Evolutionary conservation across 345 rosid species (phyloP).

Genomic region (Anastatica hierochuntica): DNA sequence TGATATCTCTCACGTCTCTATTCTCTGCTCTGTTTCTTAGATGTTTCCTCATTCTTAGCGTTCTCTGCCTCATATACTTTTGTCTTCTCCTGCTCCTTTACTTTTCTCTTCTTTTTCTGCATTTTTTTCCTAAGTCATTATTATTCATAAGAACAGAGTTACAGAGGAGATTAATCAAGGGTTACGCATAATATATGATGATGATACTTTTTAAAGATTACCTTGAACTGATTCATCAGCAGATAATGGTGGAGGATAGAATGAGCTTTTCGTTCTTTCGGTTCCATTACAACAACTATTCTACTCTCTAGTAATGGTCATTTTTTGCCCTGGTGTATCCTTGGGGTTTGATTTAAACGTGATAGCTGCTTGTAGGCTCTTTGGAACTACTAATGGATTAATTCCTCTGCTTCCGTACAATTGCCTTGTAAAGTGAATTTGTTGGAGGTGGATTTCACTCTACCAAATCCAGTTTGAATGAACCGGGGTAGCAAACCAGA

Average conservation of each 20-base stretch:
- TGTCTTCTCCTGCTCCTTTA: slow-evolving; percentile 51
- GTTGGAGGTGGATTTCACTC: too few species aligned
- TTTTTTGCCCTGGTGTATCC: slow-evolving; percentile 39
- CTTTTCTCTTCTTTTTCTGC: slow-evolving; percentile 61
- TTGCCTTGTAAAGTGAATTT: too few species aligned
- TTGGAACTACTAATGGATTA: slow-evolving; percentile 70
- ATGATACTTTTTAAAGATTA: too few species aligned
- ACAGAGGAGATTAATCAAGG: background rate
- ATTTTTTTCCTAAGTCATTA: background rate
- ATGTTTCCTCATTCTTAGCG: slow-evolving; percentile 57
- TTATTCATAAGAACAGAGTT: too few species aligned
- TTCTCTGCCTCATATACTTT: slow-evolving; percentile 39
- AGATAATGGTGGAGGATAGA: slow-evolving; percentile 53
- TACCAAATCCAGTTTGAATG: too few species aligned
- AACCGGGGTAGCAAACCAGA: too few species aligned
- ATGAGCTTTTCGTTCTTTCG: slow-evolving; percentile 46
- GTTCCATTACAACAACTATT: slow-evolving; percentile 79
- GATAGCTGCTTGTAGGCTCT: slow-evolving; percentile 52
- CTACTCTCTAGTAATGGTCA: slow-evolving; percentile 41
- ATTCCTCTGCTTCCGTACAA: slow-evolving; percentile 66
- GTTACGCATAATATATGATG: too few species aligned
- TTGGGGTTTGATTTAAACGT: slow-evolving; percentile 84
- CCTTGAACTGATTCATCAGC: slow-evolving; percentile 52
- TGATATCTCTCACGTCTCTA: slow-evolving; percentile 68
- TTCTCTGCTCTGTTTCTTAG: slow-evolving; percentile 67